Evolutionary conservation across 2,329 filamentous ascomycete species (phyloP).

Genomic region (Onygena corvina): DNA sequence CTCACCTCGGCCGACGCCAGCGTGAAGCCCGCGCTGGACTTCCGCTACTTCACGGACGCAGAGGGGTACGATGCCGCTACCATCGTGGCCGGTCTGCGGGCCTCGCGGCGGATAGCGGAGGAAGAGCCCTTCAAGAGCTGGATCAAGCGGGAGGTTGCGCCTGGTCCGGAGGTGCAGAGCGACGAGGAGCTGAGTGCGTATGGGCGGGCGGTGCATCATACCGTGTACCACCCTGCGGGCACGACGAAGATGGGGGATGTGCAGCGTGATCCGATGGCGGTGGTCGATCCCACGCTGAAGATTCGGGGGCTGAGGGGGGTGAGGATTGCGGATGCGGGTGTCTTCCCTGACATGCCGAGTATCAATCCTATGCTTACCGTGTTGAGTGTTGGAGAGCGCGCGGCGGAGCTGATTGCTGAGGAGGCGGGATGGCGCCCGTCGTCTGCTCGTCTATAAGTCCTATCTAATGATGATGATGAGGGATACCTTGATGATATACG

Average conservation of each 20-base stretch:
- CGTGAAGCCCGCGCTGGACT: conserved; percentile 73
- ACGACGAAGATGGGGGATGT: conserved; percentile 84
- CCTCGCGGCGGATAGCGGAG: conserved; percentile 63
- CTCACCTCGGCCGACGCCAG: conserved; percentile 61
- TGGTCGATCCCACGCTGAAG: conserved; percentile 65
- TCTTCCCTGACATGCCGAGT: conserved; percentile 76
- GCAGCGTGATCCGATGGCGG: conserved; percentile 54
- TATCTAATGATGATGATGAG: too few relatives aligned
- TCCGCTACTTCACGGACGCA: conserved; percentile 79
- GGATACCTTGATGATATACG: too few relatives aligned
- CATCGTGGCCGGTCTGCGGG: conserved; percentile 63
- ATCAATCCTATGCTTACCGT: conserved; percentile 91
- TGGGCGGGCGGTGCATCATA: conserved; percentile 68
- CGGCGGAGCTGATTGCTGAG: conserved; percentile 69
- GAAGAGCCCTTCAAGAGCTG: conserved; percentile 68
- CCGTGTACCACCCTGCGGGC: conserved; percentile 79
- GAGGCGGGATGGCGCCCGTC: conserved; percentile 52
- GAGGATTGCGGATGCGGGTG: conserved; percentile 72
- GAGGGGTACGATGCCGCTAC: conserved; percentile 77
- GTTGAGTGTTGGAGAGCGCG: conserved; percentile 67
- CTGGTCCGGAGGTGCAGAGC: conserved; percentile 58
- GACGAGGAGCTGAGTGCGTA: conserved; percentile 76
- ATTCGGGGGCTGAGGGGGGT: conserved; percentile 60
- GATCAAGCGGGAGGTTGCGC: conserved; percentile 72
- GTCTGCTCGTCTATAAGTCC: neutral